A percentile compares a stretch with the other conserved stretches of the same genome.
Conservation (phyloP, 345 rosid species). For the Aurinia saxatilis region DNA sequence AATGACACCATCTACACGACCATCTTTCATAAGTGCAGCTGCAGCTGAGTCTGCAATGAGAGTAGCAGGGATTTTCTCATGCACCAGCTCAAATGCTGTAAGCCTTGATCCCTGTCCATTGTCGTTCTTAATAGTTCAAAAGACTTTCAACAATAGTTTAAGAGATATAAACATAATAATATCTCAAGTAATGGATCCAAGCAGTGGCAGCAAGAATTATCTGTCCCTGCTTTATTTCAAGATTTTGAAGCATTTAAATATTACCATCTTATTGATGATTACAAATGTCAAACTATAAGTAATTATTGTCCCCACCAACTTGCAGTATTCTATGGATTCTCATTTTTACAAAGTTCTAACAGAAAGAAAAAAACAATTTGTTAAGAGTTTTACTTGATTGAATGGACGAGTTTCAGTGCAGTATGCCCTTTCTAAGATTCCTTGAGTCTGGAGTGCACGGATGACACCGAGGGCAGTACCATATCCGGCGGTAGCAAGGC, state of each 20-base stretch:
- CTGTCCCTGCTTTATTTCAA: not conserved
- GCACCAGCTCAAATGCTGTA: constrained; percentile 91
- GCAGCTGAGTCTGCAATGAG: constrained; percentile 93
- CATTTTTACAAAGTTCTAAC: not conserved
- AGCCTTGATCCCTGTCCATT: constrained; percentile 78
- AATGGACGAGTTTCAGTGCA: constrained; percentile 99
- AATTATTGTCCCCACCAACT: not conserved
- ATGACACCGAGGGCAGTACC: constrained; percentile 96
- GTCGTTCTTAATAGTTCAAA: not conserved
- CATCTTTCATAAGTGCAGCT: constrained; percentile 81
- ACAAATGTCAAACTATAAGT: not conserved
- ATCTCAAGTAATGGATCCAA: not conserved
- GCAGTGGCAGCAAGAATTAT: not conserved
- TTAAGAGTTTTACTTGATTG: constrained; percentile 59
- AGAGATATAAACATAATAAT: not conserved
- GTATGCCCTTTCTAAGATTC: constrained; percentile 70
- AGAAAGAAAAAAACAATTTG: not conserved
- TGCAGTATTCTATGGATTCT: not conserved
- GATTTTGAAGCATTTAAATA: not conserved
- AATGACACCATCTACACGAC: constrained; percentile 63
- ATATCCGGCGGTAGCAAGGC: constrained; percentile 98
- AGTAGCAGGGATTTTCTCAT: constrained; percentile 83
- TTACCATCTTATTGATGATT: not conserved
- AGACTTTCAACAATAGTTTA: not conserved
- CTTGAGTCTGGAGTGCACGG: constrained; percentile 66